phyloP scores from a whole-genome alignment of 2,329 filamentous ascomycete species.

The Penicillium paneum region DNA sequence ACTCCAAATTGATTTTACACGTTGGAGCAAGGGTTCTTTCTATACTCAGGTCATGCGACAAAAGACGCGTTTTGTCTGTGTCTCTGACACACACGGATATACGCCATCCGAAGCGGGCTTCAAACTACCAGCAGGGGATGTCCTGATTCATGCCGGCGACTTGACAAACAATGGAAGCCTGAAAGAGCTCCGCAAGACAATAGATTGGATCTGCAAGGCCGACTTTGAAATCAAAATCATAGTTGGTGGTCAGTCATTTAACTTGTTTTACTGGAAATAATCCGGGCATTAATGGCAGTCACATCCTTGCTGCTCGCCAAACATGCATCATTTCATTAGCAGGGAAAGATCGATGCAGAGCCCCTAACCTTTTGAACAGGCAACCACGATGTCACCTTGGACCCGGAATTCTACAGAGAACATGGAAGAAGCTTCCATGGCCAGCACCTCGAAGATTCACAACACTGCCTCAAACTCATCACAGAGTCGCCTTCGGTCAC shows the following conservation, averaged over 20 bases:
- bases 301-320: background rate
- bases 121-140: conserved; percentile 54
- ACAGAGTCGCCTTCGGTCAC: conserved; percentile 42
- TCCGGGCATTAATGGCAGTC: background rate
- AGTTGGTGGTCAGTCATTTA: conserved; percentile 47
- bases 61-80: conserved; percentile 55
- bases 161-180: conserved; percentile 56
- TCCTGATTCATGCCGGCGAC: conserved; percentile 59
- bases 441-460: conserved; percentile 44
- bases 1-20: background rate
- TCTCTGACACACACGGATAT: conserved; percentile 58
- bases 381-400: conserved; percentile 58
- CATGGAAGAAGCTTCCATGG: conserved; percentile 45
- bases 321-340: background rate
- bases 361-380: conserved; percentile 37
- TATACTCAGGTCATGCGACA: conserved; percentile 23
- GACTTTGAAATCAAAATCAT: conserved; percentile 56
- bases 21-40: background rate
- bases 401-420: conserved; percentile 47
- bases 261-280: background rate
- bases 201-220: conserved; percentile 53
- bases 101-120: conserved; percentile 48
- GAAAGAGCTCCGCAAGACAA: conserved; percentile 50
- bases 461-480: conserved; percentile 46
- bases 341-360: background rate